Evolutionary conservation across 2,329 filamentous ascomycete species (phyloP).

Genomic region (Exophiala oligosperma): DNA sequence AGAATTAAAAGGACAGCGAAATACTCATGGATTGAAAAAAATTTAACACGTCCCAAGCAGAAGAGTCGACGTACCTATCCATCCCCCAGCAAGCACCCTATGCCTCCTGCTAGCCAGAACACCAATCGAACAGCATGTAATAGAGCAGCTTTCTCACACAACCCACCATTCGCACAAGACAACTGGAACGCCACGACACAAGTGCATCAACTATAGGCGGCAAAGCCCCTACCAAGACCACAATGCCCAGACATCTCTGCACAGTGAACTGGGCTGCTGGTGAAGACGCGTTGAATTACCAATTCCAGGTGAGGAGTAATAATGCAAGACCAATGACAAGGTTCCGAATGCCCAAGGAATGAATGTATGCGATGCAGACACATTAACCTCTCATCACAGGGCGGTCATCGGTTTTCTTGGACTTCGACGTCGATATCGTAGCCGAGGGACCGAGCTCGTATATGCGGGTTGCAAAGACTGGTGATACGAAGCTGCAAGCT

Average conservation of each 20-base stretch:
- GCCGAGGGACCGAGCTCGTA: constrained; percentile 12
- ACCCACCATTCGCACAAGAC: background rate
- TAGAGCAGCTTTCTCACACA: constrained; percentile 12
- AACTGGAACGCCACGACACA: constrained; percentile 12
- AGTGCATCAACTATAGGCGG: constrained; percentile 17
- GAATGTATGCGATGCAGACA: constrained; percentile 6
- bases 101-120: constrained; percentile 16
- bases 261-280: background rate
- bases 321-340: constrained; percentile 16
- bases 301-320: constrained; percentile 18
- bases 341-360: constrained; percentile 22
- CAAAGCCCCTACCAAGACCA: constrained; percentile 15
- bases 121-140: constrained; percentile 8
- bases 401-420: background rate
- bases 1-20: background rate
- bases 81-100: constrained; percentile 19
- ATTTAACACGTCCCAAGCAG: background rate
- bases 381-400: too few relatives aligned
- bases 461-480: constrained; percentile 13
- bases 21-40: background rate
- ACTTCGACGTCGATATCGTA: too few relatives aligned
- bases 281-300: constrained; percentile 14
- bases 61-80: background rate
- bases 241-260: constrained; percentile 21
- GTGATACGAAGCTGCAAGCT: constrained; percentile 21